Evolutionary conservation across 2,329 filamentous ascomycete genomes (phyloP).

Genomic region (Neofusicoccum laricinum): DNA sequence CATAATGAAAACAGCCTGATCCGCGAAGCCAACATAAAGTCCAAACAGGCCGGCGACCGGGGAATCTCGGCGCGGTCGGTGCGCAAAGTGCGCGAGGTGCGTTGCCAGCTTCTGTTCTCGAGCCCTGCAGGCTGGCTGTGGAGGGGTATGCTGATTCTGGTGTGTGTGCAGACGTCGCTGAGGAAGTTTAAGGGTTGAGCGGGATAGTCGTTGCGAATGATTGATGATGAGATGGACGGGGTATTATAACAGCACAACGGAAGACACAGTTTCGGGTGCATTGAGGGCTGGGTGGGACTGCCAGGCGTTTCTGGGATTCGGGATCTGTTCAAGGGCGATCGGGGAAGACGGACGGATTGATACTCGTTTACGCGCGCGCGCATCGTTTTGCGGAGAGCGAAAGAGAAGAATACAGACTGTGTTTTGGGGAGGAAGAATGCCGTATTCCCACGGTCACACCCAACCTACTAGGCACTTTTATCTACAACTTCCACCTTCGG

Average conservation of each 20-base stretch:
- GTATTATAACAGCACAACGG: no score
- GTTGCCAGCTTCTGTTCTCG: conserved; percentile 25
- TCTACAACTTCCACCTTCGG: conserved; percentile 33
- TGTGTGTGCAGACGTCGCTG: conserved; percentile 24
- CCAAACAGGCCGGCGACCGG: conserved; percentile 70
- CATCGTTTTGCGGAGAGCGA: no score
- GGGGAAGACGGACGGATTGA: no score
- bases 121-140: no score
- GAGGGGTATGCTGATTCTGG: neutral
- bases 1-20: conserved; percentile 57
- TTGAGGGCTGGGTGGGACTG: no score
- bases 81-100: conserved; percentile 72
- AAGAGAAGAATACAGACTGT: no score
- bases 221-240: no score
- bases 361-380: no score
- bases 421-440: neutral
- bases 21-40: conserved; percentile 74
- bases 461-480: conserved; percentile 10
- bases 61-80: conserved; percentile 73
- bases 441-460: neutral
- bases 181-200: conserved; percentile 35
- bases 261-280: no score
- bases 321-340: no score
- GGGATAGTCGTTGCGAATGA: neutral
- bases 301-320: no score